phyloP scores from a whole-genome alignment of 306 rosid genomes.

The Fragaria iinumae region DNA sequence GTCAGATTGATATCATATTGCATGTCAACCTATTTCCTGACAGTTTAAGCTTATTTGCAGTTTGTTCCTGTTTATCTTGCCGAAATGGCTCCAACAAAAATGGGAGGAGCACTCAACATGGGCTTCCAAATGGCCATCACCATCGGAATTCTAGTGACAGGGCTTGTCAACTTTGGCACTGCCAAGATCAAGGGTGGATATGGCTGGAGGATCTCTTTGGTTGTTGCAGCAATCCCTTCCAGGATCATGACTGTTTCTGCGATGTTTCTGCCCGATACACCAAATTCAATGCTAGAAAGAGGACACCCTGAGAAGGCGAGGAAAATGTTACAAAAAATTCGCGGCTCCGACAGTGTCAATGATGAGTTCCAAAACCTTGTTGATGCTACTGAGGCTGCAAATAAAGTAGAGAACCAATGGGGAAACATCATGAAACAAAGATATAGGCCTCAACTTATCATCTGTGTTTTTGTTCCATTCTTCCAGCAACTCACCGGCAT shows the following conservation, averaged over 20 bases:
- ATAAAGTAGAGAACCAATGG: constrained; percentile 5
- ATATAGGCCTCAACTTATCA: constrained; percentile 1
- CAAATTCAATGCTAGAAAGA: not conserved
- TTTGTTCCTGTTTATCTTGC: not conserved
- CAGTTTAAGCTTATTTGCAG: not conserved
- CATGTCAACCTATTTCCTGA: not conserved
- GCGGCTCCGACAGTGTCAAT: not conserved
- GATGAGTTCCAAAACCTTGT: not conserved
- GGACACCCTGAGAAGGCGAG: not conserved
- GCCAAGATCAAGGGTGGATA: not conserved
- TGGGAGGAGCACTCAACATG: constrained; percentile 56
- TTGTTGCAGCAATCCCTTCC: not conserved
- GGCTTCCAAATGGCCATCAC: constrained; percentile 41
- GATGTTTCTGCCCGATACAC: not conserved
- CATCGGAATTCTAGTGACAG: not conserved
- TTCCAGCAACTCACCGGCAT: not conserved
- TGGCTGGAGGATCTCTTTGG: not conserved
- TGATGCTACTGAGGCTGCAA: not conserved
- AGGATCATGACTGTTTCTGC: not conserved
- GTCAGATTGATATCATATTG: not conserved
- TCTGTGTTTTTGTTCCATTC: not conserved
- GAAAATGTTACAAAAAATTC: not conserved
- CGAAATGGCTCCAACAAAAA: not conserved
- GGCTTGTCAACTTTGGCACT: not conserved
- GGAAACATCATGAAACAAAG: not conserved